Conservation (phyloP, 306 rosid species). For the Corylus avellana region DNA sequence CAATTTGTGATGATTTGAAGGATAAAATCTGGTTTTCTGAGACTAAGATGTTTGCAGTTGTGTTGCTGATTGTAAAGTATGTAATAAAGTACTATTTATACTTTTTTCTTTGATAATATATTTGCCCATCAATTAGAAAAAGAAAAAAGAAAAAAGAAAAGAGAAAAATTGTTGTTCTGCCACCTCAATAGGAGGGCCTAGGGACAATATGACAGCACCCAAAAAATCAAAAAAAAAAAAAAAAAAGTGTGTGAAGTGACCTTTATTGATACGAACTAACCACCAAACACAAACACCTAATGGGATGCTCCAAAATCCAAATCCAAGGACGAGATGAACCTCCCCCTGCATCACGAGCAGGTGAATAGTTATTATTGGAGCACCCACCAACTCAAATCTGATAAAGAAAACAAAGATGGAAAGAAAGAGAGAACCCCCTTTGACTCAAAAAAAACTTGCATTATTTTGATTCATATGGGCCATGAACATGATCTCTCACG, state of each 20-base stretch:
- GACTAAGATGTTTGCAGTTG: too few species aligned
- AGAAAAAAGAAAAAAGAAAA: background rate
- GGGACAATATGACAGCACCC: slow-evolving; percentile 2
- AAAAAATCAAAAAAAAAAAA: background rate
- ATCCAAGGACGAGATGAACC: background rate
- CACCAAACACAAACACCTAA: slow-evolving; percentile 7
- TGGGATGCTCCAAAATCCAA: background rate
- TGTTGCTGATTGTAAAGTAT: background rate
- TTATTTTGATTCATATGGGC: slow-evolving; percentile 7
- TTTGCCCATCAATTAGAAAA: too few species aligned
- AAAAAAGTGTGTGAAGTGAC: background rate
- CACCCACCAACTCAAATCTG: slow-evolving; percentile 20
- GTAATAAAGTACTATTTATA: background rate
- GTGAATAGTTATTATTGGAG: slow-evolving; percentile 8
- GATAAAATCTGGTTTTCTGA: too few species aligned
- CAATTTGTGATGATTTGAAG: too few species aligned
- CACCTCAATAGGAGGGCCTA: background rate
- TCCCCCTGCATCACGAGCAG: slow-evolving; percentile 3
- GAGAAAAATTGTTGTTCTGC: background rate
- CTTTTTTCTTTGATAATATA: background rate
- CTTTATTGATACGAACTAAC: slow-evolving; percentile 1
- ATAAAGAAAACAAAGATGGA: slow-evolving; percentile 18
- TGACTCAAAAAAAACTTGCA: slow-evolving; percentile 15
- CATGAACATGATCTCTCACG: slow-evolving; percentile 17
- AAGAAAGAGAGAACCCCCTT: slow-evolving; percentile 12